These are phyloP conservation scores for Cladosporium sp. DNA, from an alignment of 2,329 filamentous ascomycete species.

Conservation along the genomic window DNA sequence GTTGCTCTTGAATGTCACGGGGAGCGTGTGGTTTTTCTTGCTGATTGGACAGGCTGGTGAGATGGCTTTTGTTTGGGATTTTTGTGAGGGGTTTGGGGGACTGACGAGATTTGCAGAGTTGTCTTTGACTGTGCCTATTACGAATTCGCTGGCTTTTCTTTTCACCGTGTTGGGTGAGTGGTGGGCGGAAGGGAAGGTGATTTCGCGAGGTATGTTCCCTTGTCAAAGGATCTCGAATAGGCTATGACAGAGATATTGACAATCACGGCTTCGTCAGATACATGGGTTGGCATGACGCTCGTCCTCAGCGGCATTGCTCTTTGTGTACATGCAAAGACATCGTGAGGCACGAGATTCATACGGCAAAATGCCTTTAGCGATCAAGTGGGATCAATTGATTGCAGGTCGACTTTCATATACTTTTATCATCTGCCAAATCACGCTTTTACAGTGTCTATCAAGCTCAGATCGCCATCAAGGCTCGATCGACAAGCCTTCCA, in stretches of 20 bases:
- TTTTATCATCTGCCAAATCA: no score
- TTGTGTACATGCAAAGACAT: constrained; percentile 62
- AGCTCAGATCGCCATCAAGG: no score
- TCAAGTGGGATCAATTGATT: no score
- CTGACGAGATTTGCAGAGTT: constrained; percentile 56
- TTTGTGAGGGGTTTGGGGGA: background rate
- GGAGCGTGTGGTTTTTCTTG: constrained; percentile 94
- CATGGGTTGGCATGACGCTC: constrained; percentile 73
- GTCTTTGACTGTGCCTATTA: constrained; percentile 89
- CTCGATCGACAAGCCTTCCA: no score
- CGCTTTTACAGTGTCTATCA: no score
- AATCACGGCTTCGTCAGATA: constrained; percentile 52
- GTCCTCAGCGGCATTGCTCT: constrained; percentile 76
- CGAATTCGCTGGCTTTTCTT: constrained; percentile 90
- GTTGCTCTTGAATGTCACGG: constrained; percentile 80
- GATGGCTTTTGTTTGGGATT: constrained; percentile 25
- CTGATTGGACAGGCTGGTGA: constrained; percentile 85
- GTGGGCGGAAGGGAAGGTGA: constrained; percentile 89
- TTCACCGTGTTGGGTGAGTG: constrained; percentile 94
- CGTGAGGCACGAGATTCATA: no score
- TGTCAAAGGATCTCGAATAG: background rate
- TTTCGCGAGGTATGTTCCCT: constrained; percentile 62
- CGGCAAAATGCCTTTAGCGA: no score
- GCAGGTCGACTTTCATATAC: no score
- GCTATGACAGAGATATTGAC: background rate